These are phyloP conservation scores for Ogataea chonburiensis DNA, from an alignment of 805 yeast species.

Conservation along the genomic window DNA sequence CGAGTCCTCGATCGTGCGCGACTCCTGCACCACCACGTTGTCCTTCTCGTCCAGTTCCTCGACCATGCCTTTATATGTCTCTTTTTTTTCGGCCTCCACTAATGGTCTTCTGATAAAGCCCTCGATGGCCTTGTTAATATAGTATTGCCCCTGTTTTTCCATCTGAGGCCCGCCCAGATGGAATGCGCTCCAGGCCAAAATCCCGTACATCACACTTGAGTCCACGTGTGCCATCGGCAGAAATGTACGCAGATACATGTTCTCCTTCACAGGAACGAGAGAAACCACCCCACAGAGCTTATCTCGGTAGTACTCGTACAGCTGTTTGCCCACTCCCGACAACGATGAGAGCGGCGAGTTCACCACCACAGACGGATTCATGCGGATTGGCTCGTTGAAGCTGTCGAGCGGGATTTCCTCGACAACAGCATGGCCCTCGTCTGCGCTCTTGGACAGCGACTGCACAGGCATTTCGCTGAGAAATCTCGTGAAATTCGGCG, in stretches of 20 bases:
- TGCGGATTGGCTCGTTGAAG: conserved; percentile 4
- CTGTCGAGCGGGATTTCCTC: background rate
- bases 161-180: conserved; percentile 44
- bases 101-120: conserved; percentile 38
- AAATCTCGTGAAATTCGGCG: conserved; percentile 26
- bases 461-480: conserved; percentile 19
- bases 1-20: conserved; percentile 10
- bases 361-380: conserved; percentile 31
- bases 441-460: background rate
- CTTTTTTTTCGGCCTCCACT: conserved; percentile 22
- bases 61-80: conserved; percentile 23
- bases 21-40: conserved; percentile 21
- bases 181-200: conserved; percentile 56
- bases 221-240: conserved; percentile 55
- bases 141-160: conserved; percentile 48
- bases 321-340: conserved; percentile 35
- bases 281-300: conserved; percentile 43
- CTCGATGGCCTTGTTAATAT: conserved; percentile 46
- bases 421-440: background rate
- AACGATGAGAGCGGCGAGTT: conserved; percentile 31
- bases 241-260: conserved; percentile 50
- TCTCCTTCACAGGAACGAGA: conserved; percentile 50
- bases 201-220: conserved; percentile 48
- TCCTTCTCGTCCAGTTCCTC: conserved; percentile 29
- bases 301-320: conserved; percentile 51